These are phyloP conservation scores for Septoria petroselini DNA, from an alignment of 2,329 filamentous ascomycete genomes.

Conservation along the genomic window DNA sequence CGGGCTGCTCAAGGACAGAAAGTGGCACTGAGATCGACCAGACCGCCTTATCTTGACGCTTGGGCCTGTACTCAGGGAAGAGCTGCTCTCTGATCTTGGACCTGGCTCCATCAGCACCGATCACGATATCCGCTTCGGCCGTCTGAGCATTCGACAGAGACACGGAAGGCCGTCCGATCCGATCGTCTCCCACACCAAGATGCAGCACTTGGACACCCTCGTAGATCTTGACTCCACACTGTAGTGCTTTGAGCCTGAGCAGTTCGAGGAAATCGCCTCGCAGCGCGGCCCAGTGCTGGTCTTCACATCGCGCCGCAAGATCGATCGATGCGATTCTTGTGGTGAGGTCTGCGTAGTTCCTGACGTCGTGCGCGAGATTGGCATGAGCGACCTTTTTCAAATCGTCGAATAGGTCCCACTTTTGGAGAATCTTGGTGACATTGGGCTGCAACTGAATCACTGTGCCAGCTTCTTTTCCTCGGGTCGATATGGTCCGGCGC, in stretches of 20 bases:
- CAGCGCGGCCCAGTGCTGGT: slow-evolving; percentile 2
- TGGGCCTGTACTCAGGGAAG: slow-evolving; percentile 9
- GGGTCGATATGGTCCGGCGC: background rate
- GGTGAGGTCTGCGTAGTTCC: background rate
- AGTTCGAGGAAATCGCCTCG: slow-evolving; percentile 3
- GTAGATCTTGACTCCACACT: slow-evolving; percentile 3
- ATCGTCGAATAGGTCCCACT: slow-evolving; percentile 9
- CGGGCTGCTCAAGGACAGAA: slow-evolving; percentile 1
- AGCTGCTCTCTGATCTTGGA: slow-evolving; percentile 3
- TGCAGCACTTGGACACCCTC: slow-evolving; percentile 4
- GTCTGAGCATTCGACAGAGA: slow-evolving; percentile 4
- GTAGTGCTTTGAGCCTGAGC: background rate
- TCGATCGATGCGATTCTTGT: slow-evolving; percentile 11
- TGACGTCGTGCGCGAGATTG: slow-evolving; percentile 9
- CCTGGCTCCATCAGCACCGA: slow-evolving; percentile 13
- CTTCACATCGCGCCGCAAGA: background rate
- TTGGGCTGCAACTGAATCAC: slow-evolving; percentile 18
- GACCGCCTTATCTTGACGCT: background rate
- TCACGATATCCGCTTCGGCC: slow-evolving; percentile 7
- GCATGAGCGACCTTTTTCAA: slow-evolving; percentile 6
- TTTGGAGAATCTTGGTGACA: slow-evolving; percentile 10
- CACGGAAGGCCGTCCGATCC: background rate
- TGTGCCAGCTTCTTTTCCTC: slow-evolving; percentile 2
- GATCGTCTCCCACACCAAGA: background rate
- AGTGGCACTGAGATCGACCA: slow-evolving; percentile 6